Percentiles rank a stretch among this genome's conserved stretches.
Evolutionary conservation across 1,139 yeast genomes (phyloP).

Genomic region (Lipomyces yarrowii): DNA sequence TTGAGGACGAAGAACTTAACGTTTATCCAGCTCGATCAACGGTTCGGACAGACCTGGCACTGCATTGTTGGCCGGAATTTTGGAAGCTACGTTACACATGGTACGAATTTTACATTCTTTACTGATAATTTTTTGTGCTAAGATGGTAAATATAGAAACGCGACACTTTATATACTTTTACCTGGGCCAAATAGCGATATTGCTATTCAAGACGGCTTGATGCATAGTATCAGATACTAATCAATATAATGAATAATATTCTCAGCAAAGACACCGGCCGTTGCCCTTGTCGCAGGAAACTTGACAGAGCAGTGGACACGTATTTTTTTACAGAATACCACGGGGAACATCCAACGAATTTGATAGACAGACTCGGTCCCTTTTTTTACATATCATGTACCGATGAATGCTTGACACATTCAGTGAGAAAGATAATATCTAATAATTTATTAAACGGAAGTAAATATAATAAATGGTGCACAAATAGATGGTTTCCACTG

Average conservation of each 20-base stretch:
- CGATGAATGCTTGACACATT: neutral
- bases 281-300: neutral
- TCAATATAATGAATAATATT: neutral
- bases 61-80: slow-evolving; percentile 91
- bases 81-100: slow-evolving; percentile 93
- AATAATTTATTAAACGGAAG: neutral
- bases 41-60: slow-evolving; percentile 89
- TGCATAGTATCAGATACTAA: neutral
- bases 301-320: neutral
- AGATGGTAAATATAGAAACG: slow-evolving; percentile 41
- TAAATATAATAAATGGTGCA: neutral
- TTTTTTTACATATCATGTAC: neutral
- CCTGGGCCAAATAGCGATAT: slow-evolving; percentile 75
- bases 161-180: slow-evolving; percentile 86
- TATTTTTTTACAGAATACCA: too few species aligned
- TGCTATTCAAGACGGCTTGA: slow-evolving; percentile 61
- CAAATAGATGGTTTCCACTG: neutral
- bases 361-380: neutral
- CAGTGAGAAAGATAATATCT: neutral
- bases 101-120: slow-evolving; percentile 35
- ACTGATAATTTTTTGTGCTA: too few species aligned
- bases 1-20: neutral
- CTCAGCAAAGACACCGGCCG: neutral
- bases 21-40: slow-evolving; percentile 50
- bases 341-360: neutral